phyloP scores from a whole-genome alignment of 2,329 filamentous ascomycete species.

The Colletotrichum incanum region DNA sequence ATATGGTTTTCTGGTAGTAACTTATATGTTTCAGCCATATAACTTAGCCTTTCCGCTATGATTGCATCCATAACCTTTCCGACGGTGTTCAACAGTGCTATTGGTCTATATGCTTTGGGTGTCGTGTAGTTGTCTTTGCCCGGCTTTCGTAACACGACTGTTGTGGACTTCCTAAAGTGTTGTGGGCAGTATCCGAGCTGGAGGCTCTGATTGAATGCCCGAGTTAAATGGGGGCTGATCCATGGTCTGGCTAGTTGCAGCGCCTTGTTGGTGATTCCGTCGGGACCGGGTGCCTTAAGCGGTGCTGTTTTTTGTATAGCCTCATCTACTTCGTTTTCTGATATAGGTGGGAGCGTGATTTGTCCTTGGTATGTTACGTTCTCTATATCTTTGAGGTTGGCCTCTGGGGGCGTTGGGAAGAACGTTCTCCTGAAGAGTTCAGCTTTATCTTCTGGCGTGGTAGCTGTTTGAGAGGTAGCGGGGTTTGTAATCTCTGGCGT shows the following conservation, averaged over 20 bases:
- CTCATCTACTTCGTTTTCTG: conserved; percentile 14
- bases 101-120: too few species aligned
- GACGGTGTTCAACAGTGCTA: conserved; percentile 38
- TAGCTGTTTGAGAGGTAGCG: background rate
- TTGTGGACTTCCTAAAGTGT: conserved; percentile 42
- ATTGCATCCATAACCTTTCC: conserved; percentile 40
- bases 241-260: conserved; percentile 40
- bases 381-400: conserved; percentile 4
- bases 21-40: conserved; percentile 22
- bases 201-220: conserved; percentile 44
- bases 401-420: background rate
- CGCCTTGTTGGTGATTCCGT: conserved; percentile 45
- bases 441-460: background rate
- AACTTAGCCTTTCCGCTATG: conserved; percentile 40
- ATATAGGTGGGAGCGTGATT: background rate
- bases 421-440: conserved; percentile 6
- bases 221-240: conserved; percentile 41
- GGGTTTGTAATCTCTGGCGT: background rate
- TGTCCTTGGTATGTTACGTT: conserved; percentile 13
- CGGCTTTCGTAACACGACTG: too few species aligned
- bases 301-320: too few species aligned
- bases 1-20: conserved; percentile 32
- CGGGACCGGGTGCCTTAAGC: conserved; percentile 43
- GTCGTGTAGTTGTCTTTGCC: too few species aligned
- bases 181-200: conserved; percentile 41